A percentile compares a stretch with the other conserved stretches of the same genome.
Evolutionary conservation across 2,329 filamentous ascomycete species (phyloP).

Genomic region (Nectriaceae sp.): DNA sequence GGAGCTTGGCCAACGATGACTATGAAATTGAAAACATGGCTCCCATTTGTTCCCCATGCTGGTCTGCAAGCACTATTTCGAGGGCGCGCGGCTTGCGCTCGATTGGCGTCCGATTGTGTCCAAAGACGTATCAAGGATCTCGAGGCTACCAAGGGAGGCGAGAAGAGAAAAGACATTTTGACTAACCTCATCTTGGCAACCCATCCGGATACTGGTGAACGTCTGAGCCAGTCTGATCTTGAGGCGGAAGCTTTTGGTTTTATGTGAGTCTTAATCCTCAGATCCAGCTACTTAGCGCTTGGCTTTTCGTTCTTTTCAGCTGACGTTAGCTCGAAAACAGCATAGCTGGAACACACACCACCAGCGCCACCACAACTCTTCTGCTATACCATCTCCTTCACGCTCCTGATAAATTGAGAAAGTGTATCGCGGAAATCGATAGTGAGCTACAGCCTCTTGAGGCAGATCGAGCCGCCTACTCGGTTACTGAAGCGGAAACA

Average conservation of each 20-base stretch:
- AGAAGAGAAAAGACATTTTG: conserved; percentile 12
- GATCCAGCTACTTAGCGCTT: no score
- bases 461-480: conserved; percentile 3
- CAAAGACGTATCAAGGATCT: conserved; percentile 6
- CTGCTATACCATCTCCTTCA: conserved; percentile 14
- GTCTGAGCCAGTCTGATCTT: conserved; percentile 6
- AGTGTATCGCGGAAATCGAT: conserved; percentile 13
- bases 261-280: conserved; percentile 7
- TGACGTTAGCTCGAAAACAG: no score
- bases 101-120: conserved; percentile 12
- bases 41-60: conserved; percentile 7
- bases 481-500: conserved; percentile 7
- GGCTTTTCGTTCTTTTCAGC: no score
- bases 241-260: conserved; percentile 17
- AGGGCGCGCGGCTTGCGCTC: conserved; percentile 7
- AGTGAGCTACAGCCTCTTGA: conserved; percentile 3
- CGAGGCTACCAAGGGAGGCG: conserved; percentile 1
- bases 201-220: conserved; percentile 13
- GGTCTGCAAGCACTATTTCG: conserved; percentile 11
- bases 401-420: conserved; percentile 2
- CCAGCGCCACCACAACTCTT: conserved; percentile 13
- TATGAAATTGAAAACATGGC: conserved; percentile 5
- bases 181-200: conserved; percentile 13
- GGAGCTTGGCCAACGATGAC: conserved; percentile 16
- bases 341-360: conserved; percentile 16